phyloP scores from a whole-genome alignment of 2,329 filamentous ascomycete species.

The Scedosporium aurantiacum region DNA sequence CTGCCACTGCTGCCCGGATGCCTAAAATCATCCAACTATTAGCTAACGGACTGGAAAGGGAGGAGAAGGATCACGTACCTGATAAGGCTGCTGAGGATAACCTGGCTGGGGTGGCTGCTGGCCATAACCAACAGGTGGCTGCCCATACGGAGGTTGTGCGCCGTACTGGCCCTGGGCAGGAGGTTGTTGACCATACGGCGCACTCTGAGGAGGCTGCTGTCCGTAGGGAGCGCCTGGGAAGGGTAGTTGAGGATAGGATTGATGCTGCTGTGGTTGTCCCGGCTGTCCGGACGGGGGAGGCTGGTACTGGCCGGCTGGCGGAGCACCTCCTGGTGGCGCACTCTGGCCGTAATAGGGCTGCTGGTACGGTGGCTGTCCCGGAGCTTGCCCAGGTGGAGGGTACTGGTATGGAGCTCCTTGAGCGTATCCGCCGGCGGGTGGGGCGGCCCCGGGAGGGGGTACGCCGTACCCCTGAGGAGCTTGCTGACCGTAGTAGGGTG shows the following conservation, averaged over 20 bases:
- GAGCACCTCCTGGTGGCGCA: slow-evolving; percentile 2
- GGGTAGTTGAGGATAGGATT: neutral
- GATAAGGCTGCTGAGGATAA: slow-evolving; percentile 8
- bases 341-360: slow-evolving; percentile 4
- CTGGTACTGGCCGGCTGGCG: neutral
- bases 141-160: slow-evolving; percentile 7
- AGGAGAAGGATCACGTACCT: neutral
- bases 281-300: neutral
- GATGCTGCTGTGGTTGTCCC: neutral
- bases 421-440: neutral
- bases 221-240: neutral
- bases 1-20: slow-evolving; percentile 11
- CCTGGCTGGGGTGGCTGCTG: slow-evolving; percentile 5
- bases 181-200: slow-evolving; percentile 5
- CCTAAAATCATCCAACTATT: neutral
- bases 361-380: slow-evolving; percentile 4
- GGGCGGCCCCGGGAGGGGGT: neutral
- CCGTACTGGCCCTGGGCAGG: slow-evolving; percentile 5
- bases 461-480: neutral
- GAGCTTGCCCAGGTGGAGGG: neutral
- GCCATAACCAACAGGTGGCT: neutral
- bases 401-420: neutral
- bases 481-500: slow-evolving; percentile 7
- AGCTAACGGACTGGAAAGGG: neutral
- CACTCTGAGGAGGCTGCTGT: slow-evolving; percentile 5